Percentiles rank a stretch among this genome's conserved stretches.
Evolutionary conservation across 345 rosid genomes (phyloP).

Genomic region (Eucalyptus dawsonii): DNA sequence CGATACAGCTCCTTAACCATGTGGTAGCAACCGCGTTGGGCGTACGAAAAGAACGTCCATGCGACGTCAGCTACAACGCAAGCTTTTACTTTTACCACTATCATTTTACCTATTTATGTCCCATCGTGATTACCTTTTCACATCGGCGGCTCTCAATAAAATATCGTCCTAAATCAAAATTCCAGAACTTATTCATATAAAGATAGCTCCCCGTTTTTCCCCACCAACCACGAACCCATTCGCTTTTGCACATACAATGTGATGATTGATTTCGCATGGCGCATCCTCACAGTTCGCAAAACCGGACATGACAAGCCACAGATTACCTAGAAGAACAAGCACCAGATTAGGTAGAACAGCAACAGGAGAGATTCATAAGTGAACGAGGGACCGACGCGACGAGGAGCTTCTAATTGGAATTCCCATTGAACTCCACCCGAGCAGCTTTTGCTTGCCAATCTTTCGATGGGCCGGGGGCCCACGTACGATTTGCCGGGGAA

Average conservation of each 20-base stretch:
- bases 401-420: neutral
- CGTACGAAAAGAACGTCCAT: neutral
- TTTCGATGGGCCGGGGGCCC: neutral
- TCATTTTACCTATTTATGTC: neutral
- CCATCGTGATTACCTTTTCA: fast-evolving
- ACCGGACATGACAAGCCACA: neutral
- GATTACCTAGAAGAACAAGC: neutral
- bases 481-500: no score
- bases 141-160: neutral
- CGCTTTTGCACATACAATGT: neutral
- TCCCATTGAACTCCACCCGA: neutral
- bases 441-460: neutral
- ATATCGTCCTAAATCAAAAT: neutral
- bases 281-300: neutral
- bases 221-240: neutral
- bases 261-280: no score
- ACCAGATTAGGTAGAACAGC: neutral
- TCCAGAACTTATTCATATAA: neutral
- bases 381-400: no score
- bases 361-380: neutral
- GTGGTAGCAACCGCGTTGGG: neutral
- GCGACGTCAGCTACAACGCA: neutral
- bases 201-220: neutral
- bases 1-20: neutral
- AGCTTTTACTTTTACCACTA: neutral